Conservation (phyloP, 2,329 filamentous ascomycete genomes). For the Pseudogymnoascus sp. region DNA sequence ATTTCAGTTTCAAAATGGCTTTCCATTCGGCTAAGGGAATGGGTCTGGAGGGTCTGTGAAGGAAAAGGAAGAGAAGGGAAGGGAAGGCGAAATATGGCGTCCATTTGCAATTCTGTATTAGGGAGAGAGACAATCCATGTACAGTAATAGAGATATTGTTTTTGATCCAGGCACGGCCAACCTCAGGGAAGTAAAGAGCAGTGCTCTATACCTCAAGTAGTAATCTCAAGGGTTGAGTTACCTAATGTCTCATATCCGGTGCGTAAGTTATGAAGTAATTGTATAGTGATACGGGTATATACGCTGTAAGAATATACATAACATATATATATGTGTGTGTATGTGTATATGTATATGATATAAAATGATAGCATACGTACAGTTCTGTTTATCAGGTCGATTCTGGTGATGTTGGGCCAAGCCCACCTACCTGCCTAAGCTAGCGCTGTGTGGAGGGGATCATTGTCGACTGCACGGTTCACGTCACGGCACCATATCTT, state of each 20-base stretch:
- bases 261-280: neutral
- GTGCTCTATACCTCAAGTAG: neutral
- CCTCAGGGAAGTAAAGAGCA: neutral
- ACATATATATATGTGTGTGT: too few relatives aligned
- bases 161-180: neutral
- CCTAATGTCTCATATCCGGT: neutral
- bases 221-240: neutral
- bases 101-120: neutral
- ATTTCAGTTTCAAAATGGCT: conserved; percentile 6
- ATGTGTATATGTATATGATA: neutral
- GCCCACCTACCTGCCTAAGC: neutral
- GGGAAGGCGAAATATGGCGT: conserved; percentile 5
- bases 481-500: neutral
- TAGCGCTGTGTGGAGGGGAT: neutral
- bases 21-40: neutral
- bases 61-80: neutral
- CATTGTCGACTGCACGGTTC: neutral
- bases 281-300: neutral
- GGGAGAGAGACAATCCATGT: neutral
- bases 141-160: neutral
- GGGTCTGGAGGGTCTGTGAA: neutral
- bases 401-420: neutral
- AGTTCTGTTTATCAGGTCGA: neutral
- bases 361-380: neutral
- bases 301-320: neutral